Conservation (phyloP, 2,329 filamentous ascomycete genomes). For the Purpureocillium lavendulum region DNA sequence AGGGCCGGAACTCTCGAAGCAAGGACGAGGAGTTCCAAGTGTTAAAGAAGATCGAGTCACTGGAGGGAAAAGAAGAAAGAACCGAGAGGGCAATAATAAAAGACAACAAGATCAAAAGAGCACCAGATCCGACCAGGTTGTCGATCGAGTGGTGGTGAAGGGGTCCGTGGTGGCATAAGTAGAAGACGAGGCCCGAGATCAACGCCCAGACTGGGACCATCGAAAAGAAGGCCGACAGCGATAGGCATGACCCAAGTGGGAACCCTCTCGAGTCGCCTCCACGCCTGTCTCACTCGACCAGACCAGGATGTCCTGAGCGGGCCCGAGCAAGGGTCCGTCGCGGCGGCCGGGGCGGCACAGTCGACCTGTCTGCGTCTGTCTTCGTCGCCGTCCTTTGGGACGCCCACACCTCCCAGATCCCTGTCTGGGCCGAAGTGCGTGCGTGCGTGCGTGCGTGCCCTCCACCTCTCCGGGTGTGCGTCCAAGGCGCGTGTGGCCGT, state of each 20-base stretch:
- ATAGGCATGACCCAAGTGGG: constrained; percentile 11
- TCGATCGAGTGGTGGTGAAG: constrained; percentile 39
- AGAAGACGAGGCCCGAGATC: constrained; percentile 31
- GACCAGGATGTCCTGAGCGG: constrained; percentile 22
- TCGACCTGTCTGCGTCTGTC: neutral
- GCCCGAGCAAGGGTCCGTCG: constrained; percentile 8
- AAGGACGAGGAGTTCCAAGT: constrained; percentile 28
- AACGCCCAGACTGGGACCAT: constrained; percentile 19
- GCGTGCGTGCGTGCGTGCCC: neutral
- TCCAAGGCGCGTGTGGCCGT: too few relatives aligned
- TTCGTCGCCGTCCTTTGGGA: too few relatives aligned
- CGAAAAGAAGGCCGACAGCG: constrained; percentile 6
- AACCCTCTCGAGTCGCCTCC: constrained; percentile 12
- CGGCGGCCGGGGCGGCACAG: constrained; percentile 8
- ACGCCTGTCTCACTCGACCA: constrained; percentile 45
- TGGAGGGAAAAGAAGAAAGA: constrained; percentile 36
- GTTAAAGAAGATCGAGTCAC: constrained; percentile 30
- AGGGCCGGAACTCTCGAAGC: constrained; percentile 28
- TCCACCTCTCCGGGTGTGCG: too few relatives aligned
- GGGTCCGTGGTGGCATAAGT: constrained; percentile 41
- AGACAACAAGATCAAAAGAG: constrained; percentile 30
- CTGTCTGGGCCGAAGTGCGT: constrained; percentile 1
- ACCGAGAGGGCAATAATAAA: constrained; percentile 38
- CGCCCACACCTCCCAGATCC: constrained; percentile 1
- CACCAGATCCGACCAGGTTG: constrained; percentile 36